These are phyloP conservation scores for Pseudogymnoascus sp. DNA, from an alignment of 2,329 filamentous ascomycete genomes.

Conservation along the genomic window DNA sequence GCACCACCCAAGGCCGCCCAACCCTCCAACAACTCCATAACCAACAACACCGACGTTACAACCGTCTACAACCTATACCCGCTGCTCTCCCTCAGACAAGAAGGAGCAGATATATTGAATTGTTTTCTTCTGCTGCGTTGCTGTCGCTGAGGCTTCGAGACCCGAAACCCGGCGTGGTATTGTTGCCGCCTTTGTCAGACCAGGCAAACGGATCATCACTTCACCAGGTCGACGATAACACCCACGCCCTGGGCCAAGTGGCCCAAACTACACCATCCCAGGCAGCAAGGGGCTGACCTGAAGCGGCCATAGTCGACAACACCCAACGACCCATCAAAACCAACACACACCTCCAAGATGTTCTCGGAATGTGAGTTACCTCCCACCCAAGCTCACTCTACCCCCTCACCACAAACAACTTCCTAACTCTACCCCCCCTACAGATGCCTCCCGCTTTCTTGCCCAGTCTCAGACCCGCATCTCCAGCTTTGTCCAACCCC, in stretches of 20 bases:
- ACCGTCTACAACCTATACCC: not conserved
- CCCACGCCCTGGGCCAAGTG: not conserved
- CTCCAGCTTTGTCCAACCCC: conserved; percentile 59
- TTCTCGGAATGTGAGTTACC: conserved; percentile 76
- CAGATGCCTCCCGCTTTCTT: conserved; percentile 94
- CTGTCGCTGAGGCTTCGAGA: not conserved
- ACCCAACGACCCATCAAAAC: not conserved
- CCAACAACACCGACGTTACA: not conserved
- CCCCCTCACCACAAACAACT: not conserved
- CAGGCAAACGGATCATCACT: conserved; percentile 5
- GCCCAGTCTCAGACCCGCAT: conserved; percentile 92
- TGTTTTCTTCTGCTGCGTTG: not conserved
- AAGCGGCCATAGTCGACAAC: conserved; percentile 1
- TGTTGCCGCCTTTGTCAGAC: not conserved
- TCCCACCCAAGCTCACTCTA: not conserved
- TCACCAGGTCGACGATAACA: not conserved
- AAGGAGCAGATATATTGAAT: not conserved
- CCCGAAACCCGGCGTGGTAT: conserved; percentile 1
- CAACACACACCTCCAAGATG: conserved; percentile 40
- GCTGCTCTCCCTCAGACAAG: not conserved
- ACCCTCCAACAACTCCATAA: not conserved
- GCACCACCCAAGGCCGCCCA: conserved; percentile 1
- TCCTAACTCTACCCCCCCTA: conserved; percentile 15
- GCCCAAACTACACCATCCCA: not conserved
- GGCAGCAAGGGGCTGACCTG: conserved; percentile 5